Base-by-base conservation (phyloP, 352 stramenopile species). In the Globisporangium middletonii region DNA sequence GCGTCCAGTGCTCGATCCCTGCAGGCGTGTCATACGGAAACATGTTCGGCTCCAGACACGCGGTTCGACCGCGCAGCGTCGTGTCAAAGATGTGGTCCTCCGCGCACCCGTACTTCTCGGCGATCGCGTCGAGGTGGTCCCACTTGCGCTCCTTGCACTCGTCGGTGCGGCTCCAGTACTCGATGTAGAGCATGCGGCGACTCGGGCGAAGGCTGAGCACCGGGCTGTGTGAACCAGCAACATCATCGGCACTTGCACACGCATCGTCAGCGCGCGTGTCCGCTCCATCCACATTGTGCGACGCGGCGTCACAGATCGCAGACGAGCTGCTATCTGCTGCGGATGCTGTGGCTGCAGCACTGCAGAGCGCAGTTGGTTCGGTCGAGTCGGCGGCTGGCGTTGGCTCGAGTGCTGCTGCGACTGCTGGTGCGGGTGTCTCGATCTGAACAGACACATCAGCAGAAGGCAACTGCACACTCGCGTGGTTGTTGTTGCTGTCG, bases 141-240 rank as follows among this genome's bases (percentile, higher is more conserved):
- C 85, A 94, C 59, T 94, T 94, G 60, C 83, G 81, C 59, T 92
- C 78, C 62, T 94, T 94, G 69, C 85, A 92, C 60, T 92, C 85
- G 65, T 92, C 81, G 0, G 85, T 89, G 35, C 85, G 80, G 59
- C 77, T 94, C 85, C 85, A 94, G 65, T 94, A 94, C 69, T 94
- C 83, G 44, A 93, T 85, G 72, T 92, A 89, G 46, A 94, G 81
- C 16, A 80, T 92, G 23, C 85, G 80, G 41, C 83, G 85, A 65
- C 69, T 89, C 52, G 47, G 57, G 26, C 64, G 56, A 16, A 38
- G 12, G 33, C 64, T 26, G 16, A n/a, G 49, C 16, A 65, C 64
- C 33, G 54, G 64, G 57, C 73, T 79, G 81, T 71, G 85, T 57
- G 81, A 68, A 80, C 75, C 57, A 85, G 83, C 60, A 79, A 57